Conservation (phyloP, 2,329 filamentous ascomycete genomes). For the Acrocalymma vagum region DNA sequence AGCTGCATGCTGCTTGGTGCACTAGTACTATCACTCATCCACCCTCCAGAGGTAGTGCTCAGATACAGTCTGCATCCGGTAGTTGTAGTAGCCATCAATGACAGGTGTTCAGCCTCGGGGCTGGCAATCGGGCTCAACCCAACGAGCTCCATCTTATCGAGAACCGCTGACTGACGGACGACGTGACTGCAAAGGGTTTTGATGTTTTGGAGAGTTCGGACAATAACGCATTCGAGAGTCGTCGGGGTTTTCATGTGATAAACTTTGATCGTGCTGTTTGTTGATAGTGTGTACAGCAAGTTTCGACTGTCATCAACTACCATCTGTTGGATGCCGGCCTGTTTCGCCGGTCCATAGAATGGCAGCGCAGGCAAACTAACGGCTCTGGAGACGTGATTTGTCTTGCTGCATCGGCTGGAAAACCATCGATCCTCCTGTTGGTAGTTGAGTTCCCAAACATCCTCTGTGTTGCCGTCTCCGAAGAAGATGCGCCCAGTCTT, state of each 20-base stretch:
- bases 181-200: conserved; percentile 84
- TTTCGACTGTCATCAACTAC: conserved; percentile 88
- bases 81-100: conserved; percentile 88
- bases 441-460: conserved; percentile 93
- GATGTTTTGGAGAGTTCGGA: conserved; percentile 61
- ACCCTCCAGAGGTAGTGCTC: conserved; percentile 83
- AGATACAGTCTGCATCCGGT: conserved; percentile 93
- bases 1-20: conserved; percentile 96
- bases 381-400: conserved; percentile 83
- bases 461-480: conserved; percentile 79
- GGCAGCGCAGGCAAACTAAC: conserved; percentile 64
- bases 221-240: conserved; percentile 63
- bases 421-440: conserved; percentile 99
- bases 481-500: conserved; percentile 94
- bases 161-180: conserved; percentile 75
- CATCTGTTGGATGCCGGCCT: conserved; percentile 78
- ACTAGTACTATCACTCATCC: conserved; percentile 67
- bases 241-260: conserved; percentile 80
- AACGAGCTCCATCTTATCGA: conserved; percentile 74
- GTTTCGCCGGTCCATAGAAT: conserved; percentile 31
- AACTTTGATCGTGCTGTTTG: conserved; percentile 85
- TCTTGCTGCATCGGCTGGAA: conserved; percentile 83
- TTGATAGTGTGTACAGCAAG: conserved; percentile 91
- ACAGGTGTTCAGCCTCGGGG: conserved; percentile 80
- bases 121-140: conserved; percentile 86